Conservation (phyloP, 2,329 filamentous ascomycete genomes). For the Rhexocercosporidium sp. region DNA sequence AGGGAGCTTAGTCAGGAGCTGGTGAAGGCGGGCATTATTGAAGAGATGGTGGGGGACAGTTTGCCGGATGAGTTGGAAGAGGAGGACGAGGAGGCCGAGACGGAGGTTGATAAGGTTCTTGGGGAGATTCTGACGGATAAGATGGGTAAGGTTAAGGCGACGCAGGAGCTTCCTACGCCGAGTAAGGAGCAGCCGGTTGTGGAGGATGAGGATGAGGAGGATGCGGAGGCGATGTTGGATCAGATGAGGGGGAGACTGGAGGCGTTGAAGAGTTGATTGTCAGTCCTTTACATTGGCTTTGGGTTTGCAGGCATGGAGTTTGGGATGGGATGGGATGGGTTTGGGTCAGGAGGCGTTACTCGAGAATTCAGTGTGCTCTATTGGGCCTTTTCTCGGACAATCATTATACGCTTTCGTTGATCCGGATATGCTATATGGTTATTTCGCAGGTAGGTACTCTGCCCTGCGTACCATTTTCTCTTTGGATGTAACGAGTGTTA, state of each 20-base stretch:
- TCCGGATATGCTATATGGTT: background rate
- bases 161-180: conserved; percentile 59
- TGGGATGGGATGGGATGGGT: conserved; percentile 12
- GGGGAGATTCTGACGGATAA: conserved; percentile 88
- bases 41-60: conserved; percentile 93
- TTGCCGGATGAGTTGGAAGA: conserved; percentile 78
- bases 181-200: conserved; percentile 57
- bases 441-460: background rate
- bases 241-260: conserved; percentile 93
- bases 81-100: conserved; percentile 76
- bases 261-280: conserved; percentile 78
- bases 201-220: conserved; percentile 77
- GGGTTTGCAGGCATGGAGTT: conserved; percentile 21
- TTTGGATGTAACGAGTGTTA: background rate
- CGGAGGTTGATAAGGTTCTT: conserved; percentile 91
- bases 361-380: background rate
- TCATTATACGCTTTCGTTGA: background rate
- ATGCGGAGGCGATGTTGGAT: conserved; percentile 87
- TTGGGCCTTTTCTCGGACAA: background rate
- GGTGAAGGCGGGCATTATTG: conserved; percentile 93
- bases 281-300: background rate
- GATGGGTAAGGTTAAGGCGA: conserved; percentile 68
- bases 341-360: conserved; percentile 1
- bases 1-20: conserved; percentile 83
- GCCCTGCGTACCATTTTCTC: background rate